Evolutionary conservation across 352 stramenopile species (phyloP).

Genomic region (Pythium diclinum): DNA sequence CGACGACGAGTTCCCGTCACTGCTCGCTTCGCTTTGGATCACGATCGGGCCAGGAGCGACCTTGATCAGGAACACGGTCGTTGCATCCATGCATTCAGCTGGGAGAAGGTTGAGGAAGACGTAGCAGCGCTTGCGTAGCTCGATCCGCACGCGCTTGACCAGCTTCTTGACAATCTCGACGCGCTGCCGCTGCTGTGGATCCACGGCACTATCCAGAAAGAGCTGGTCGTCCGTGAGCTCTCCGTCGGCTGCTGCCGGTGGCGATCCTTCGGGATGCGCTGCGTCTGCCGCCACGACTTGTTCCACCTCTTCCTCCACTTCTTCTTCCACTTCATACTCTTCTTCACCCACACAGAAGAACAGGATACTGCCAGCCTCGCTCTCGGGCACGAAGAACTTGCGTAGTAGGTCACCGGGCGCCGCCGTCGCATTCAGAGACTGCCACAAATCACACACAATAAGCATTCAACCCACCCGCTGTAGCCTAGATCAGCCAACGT

Average conservation of each 20-base stretch:
- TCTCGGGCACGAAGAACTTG: slow-evolving; percentile 56
- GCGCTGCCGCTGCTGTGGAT: slow-evolving; percentile 18
- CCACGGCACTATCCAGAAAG: slow-evolving; percentile 45
- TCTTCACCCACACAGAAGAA: slow-evolving; percentile 77
- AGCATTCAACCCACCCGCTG: no score
- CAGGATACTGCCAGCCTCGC: slow-evolving; percentile 58
- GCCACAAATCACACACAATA: not conserved
- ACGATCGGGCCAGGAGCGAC: slow-evolving; percentile 47
- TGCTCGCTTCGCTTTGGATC: slow-evolving; percentile 29
- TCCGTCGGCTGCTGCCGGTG: not conserved
- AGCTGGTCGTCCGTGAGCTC: slow-evolving; percentile 70
- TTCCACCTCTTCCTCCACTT: slow-evolving; percentile 81
- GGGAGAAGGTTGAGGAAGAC: slow-evolving; percentile 70
- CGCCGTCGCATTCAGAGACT: slow-evolving; percentile 19
- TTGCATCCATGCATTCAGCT: slow-evolving; percentile 50
- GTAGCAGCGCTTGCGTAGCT: slow-evolving; percentile 56
- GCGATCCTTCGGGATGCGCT: slow-evolving; percentile 11
- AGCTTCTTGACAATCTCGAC: slow-evolving; percentile 44
- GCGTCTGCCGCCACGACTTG: slow-evolving; percentile 35
- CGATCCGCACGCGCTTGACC: slow-evolving; percentile 46
- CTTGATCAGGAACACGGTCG: slow-evolving; percentile 82
- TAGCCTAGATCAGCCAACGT: not conserved
- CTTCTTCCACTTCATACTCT: slow-evolving; percentile 71
- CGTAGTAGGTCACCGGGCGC: slow-evolving; percentile 39
- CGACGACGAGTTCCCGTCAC: slow-evolving; percentile 18